Evolutionary conservation across 495 filamentous ascomycete genomes (phyloP), one percentile per base, ranked within the genome.

Genomic region (Lasiosphaeria miniovina): DNA sequence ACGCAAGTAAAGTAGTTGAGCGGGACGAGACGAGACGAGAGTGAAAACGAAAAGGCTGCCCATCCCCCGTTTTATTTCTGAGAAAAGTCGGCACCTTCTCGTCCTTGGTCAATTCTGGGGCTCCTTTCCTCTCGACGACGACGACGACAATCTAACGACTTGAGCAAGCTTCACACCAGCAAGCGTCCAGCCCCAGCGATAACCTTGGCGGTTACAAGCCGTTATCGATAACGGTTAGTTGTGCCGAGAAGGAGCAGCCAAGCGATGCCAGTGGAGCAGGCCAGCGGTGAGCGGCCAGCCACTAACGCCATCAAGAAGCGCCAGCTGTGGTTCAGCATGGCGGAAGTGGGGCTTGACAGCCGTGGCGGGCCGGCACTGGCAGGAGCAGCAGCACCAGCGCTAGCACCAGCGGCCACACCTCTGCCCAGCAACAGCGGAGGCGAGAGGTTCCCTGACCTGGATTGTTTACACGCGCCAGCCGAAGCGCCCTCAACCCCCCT

Each of bases 371-470:
- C 55, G 49, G 52, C 49, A 35, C 36, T 59, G 55, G 54, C 57
- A 24, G 24, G 24, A 24, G 24, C 24, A 24, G 24, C 2, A 24
- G 24, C 24, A 24, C 24, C 24, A 24, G 24, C 24, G 49, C 56
- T 59, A 59, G 63, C 61, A 41, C 7, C 43, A 41, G 43, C 48
- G 61, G 36, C 52, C 36, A 33, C 55, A 35, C 35, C 49, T 45
- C 50, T 61, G 60, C 60, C 61, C 60, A 52, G 63, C 61, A 60
- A 58, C 61, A 55, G 32, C 58, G 57, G 41, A 49, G 52, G 50
- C 49, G 66, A 68, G 58, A 67, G 58, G 60, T 71, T 71, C 65
- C 68, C 68, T 41, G 68, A 68, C 35, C 58, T 66, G 45, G 57
- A 62, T 67, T 69, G 64, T 67, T 67, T 69, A 66, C 68, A 68